Conservation (phyloP, 2,329 filamentous ascomycete genomes). For the Trichoderma sp. region DNA sequence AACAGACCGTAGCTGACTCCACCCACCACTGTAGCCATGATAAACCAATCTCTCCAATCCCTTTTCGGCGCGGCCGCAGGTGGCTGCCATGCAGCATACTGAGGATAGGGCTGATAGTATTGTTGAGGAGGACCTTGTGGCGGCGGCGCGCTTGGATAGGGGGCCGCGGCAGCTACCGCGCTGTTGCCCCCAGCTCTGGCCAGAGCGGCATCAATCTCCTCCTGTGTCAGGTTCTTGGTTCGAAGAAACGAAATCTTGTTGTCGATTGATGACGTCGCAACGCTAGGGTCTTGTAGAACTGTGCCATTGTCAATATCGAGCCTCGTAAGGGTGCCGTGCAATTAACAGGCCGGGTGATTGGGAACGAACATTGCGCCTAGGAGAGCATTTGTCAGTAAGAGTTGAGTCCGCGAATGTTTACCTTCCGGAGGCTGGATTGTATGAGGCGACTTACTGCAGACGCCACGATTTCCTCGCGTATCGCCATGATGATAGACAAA, state of each 20-base stretch:
- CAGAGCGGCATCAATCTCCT: constrained; percentile 87
- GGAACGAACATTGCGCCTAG: constrained; percentile 50
- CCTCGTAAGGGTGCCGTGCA: background rate
- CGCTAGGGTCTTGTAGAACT: constrained; percentile 95
- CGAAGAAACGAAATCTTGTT: constrained; percentile 91
- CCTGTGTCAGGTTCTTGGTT: constrained; percentile 95
- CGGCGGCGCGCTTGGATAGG: constrained; percentile 46
- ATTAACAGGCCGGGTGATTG: background rate
- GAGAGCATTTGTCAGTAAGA: constrained; percentile 20
- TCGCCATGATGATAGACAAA: constrained; percentile 63
- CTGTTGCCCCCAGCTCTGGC: constrained; percentile 70
- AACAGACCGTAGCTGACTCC: constrained; percentile 90
- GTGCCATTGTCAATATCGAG: constrained; percentile 33
- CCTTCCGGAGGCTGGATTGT: constrained; percentile 3
- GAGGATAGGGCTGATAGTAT: constrained; percentile 54
- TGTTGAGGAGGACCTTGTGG: constrained; percentile 48
- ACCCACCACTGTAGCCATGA: constrained; percentile 95
- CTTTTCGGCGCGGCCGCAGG: constrained; percentile 69
- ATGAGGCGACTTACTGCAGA: constrained; percentile 65
- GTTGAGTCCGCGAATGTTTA: background rate
- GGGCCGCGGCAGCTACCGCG: constrained; percentile 39
- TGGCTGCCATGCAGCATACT: constrained; percentile 61
- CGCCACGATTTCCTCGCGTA: constrained; percentile 89
- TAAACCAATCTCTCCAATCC: constrained; percentile 99
- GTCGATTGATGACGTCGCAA: constrained; percentile 86